phyloP scores from a whole-genome alignment of 164 flowering plant species.

The Magnolia changhungtana region DNA sequence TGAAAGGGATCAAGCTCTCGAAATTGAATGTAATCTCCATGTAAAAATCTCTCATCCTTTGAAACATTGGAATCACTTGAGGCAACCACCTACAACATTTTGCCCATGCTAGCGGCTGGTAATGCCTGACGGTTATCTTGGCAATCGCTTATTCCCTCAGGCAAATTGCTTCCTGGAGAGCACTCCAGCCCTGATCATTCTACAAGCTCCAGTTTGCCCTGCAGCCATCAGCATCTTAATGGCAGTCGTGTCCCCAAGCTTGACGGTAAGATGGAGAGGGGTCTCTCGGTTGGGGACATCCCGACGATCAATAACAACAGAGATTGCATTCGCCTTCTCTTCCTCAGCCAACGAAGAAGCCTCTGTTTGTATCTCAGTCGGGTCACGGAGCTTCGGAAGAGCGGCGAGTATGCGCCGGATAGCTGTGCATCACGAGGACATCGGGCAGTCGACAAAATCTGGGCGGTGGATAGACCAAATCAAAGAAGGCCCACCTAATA shows the following conservation, averaged over 20 bases:
- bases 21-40: no score
- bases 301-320: constrained; percentile 65
- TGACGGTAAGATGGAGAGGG: no score
- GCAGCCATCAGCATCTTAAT: constrained; percentile 79
- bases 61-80: constrained; percentile 59
- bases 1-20: constrained; percentile 88
- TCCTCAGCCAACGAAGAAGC: constrained; percentile 59
- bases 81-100: constrained; percentile 92
- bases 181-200: constrained; percentile 84
- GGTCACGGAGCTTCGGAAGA: constrained; percentile 56
- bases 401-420: constrained; percentile 50
- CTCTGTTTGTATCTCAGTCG: constrained; percentile 55
- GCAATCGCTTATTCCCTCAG: constrained; percentile 66
- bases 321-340: constrained; percentile 67
- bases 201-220: constrained; percentile 83
- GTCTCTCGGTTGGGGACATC: constrained; percentile 80
- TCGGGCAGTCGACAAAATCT: no score
- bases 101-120: constrained; percentile 90
- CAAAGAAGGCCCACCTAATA: no score
- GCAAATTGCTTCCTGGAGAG: constrained; percentile 87
- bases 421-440: no score
- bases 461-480: no score
- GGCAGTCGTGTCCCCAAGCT: constrained; percentile 55
- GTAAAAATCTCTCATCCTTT: constrained; percentile 84
- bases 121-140: constrained; percentile 65